phyloP scores from a whole-genome alignment of 2,329 filamentous ascomycete species.

The Westerdykella sp. region DNA sequence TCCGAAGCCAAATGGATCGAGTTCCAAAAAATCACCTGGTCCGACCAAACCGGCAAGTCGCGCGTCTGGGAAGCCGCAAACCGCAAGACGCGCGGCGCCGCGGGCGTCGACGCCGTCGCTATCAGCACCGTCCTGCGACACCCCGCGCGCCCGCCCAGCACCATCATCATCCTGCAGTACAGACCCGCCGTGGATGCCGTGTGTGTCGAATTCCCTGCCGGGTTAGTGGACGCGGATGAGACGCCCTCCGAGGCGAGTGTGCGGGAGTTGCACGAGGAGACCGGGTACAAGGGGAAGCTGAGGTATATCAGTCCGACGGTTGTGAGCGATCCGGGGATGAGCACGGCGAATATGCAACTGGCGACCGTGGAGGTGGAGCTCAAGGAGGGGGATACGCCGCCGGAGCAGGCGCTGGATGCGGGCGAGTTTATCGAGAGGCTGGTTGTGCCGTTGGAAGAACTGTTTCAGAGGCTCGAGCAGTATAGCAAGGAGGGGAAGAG shows the following conservation, averaged over 20 bases:
- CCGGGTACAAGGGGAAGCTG: conserved; percentile 52
- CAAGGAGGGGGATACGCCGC: conserved; percentile 44
- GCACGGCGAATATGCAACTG: conserved; percentile 56
- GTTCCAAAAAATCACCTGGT: conserved; percentile 50
- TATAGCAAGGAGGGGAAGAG: conserved; percentile 45
- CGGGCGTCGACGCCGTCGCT: conserved; percentile 55
- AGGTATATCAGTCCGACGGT: conserved; percentile 56
- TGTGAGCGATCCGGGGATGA: conserved; percentile 59
- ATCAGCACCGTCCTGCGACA: conserved; percentile 50
- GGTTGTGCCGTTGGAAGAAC: conserved; percentile 50
- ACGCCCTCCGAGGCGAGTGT: conserved; percentile 51
- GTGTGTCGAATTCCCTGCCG: conserved; percentile 56
- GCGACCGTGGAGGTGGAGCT: conserved; percentile 55
- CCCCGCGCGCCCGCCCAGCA: conserved; percentile 42
- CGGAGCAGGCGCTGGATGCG: conserved; percentile 55
- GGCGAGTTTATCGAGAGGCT: conserved; percentile 58
- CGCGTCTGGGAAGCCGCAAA: conserved; percentile 48
- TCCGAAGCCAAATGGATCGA: conserved; percentile 53
- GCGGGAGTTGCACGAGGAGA: conserved; percentile 57
- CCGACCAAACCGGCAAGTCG: conserved; percentile 41
- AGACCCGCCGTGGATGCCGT: conserved; percentile 54
- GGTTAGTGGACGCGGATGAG: conserved; percentile 54
- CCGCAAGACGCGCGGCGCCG: conserved; percentile 48
- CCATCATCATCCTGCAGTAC: conserved; percentile 55
- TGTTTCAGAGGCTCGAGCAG: conserved; percentile 50